Evolutionary conservation across 371 early-diverging fungal species (phyloP), one percentile per base, ranked within the genome.

Genomic region (Syncephalastrum racemosum): DNA sequence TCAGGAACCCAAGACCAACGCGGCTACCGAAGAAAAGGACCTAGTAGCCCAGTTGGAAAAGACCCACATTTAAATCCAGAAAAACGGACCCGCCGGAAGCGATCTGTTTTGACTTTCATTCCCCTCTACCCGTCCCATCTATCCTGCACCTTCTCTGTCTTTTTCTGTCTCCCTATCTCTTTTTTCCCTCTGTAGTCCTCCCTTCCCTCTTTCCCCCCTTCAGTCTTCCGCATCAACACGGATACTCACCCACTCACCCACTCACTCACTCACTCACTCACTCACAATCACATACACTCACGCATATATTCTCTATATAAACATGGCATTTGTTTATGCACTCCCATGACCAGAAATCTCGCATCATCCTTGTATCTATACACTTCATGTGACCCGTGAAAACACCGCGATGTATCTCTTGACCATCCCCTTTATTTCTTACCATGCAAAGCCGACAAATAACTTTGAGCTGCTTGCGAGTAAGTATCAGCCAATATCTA

Each of bases 21-120:
- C 50, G 1, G 46, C 59, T n/a, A 41, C 46, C 16, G 46, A 54
- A 41, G 73, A 70, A 54, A 64, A 76, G 24, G 72, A 70, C 4
- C 57, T 78, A 43, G 73, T 59, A 39, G 60, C 68, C 2, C 59
- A 72, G 46, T 54, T 78, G 43, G 61, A 58, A 48, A 71, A 69
- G 39, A 78, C 79, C 25, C 79, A 78, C 49, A 78, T 78, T 53
- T 78, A 75, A 71, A 2, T 23, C 27, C 4, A 54, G 12, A 51
- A 10, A 19, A 19, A 49, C 22, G 31, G 5, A 49, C 23, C 3
- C 27, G 7, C 27, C 27, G 36, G 12, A 16, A 50, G 16, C 3
- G 0, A 27, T 12, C 15, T 45, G 1, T 45, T 45, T 22, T 22
- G 16, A 16, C 22, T 45, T 16, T 45, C 16, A 15, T 45, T 23